These are phyloP conservation scores for Diplodia intermedia DNA, from an alignment of 2,329 filamentous ascomycete species.

Conservation along the genomic window DNA sequence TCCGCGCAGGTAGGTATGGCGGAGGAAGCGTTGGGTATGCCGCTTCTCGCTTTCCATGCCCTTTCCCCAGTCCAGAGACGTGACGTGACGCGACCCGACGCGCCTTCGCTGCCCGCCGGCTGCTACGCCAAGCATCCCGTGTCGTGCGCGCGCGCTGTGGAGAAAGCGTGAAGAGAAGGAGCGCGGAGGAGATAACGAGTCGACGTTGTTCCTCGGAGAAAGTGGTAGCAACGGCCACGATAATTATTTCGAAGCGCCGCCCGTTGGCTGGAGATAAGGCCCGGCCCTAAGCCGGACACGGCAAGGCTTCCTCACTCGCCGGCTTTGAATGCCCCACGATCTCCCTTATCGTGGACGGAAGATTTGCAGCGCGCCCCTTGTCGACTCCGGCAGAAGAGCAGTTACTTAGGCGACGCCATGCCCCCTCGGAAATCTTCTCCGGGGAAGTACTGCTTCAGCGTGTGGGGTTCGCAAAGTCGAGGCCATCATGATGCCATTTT, in stretches of 20 bases:
- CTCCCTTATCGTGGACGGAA: not conserved
- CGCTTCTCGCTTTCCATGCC: not conserved
- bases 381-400: not conserved
- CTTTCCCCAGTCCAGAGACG: not conserved
- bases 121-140: not conserved
- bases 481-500: not conserved
- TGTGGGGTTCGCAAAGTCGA: not conserved
- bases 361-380: not conserved
- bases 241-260: not conserved
- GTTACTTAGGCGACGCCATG: not conserved
- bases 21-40: not conserved
- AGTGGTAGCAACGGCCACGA: too few species aligned
- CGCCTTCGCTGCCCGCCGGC: not conserved
- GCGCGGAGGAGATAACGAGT: not conserved
- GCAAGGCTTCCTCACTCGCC: not conserved
- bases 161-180: not conserved
- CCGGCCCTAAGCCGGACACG: not conserved
- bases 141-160: not conserved
- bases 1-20: not conserved
- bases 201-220: not conserved
- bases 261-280: not conserved
- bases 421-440: slow-evolving; percentile 13
- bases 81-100: not conserved
- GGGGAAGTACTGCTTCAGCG: slow-evolving; percentile 9
- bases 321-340: not conserved